phyloP scores from a whole-genome alignment of 768 basidiomycete genomes.

The Crucibulum laeve region DNA sequence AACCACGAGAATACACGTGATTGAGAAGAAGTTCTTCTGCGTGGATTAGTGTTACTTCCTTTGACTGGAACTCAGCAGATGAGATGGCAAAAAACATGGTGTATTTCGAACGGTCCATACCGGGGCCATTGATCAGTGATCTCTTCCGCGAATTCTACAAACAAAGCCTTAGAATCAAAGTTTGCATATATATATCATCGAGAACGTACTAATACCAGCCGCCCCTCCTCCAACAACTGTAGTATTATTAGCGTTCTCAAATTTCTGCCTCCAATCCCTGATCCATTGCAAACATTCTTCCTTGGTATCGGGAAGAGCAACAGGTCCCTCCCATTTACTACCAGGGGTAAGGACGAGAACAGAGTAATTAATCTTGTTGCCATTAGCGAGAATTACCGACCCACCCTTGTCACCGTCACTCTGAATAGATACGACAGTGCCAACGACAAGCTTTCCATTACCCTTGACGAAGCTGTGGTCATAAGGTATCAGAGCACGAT shows the following conservation, averaged over 20 bases:
- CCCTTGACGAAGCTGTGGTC: conserved; percentile 48
- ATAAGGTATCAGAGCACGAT: conserved; percentile 43
- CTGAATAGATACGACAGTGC: conserved; percentile 19
- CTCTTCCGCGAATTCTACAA: conserved; percentile 36
- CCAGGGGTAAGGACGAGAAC: conserved; percentile 59
- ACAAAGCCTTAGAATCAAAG: neutral
- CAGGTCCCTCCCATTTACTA: conserved; percentile 43
- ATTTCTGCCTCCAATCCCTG: conserved; percentile 14
- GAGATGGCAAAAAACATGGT: conserved; percentile 25
- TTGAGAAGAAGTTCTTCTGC: conserved; percentile 50
- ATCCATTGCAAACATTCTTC: conserved; percentile 16
- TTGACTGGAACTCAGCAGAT: conserved; percentile 21
- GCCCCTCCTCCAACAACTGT: conserved; percentile 23
- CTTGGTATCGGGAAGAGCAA: conserved; percentile 33
- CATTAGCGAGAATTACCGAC: conserved; percentile 41
- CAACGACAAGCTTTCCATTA: conserved; percentile 43
- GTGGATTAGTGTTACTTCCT: conserved; percentile 60
- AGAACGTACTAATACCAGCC: conserved; percentile 18
- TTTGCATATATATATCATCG: neutral
- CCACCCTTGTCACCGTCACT: conserved; percentile 28
- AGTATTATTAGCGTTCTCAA: conserved; percentile 17
- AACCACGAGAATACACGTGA: conserved; percentile 46
- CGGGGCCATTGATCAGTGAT: conserved; percentile 32
- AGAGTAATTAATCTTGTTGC: conserved; percentile 45
- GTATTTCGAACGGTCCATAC: neutral